Percentiles rank a stretch among this genome's conserved stretches.
Evolutionary conservation across 257 asterid genomes (phyloP).

Genomic region (Fraxinus quadrangulata): DNA sequence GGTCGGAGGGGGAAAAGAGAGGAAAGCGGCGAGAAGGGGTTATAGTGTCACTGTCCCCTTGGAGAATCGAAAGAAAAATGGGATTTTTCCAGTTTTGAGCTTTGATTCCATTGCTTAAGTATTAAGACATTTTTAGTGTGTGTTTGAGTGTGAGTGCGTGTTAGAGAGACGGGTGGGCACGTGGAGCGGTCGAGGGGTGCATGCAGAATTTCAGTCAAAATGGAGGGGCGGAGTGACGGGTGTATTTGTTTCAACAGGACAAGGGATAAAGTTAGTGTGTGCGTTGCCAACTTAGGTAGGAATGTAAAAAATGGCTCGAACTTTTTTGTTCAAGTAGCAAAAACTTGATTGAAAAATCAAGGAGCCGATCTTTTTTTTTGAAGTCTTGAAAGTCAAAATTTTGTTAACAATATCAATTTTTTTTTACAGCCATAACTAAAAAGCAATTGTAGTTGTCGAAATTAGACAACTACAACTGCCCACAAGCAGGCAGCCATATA

Average conservation of each 20-base stretch:
- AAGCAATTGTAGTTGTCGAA: no score
- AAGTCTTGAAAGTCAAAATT: no score
- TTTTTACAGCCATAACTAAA: no score
- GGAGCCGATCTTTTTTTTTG: no score
- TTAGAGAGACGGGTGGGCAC: background rate
- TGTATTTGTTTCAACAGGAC: background rate
- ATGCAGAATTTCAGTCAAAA: conserved; percentile 35
- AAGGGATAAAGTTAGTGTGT: background rate
- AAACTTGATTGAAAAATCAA: no score
- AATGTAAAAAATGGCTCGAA: no score
- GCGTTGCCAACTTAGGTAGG: no score
- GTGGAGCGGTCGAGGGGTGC: conserved; percentile 38
- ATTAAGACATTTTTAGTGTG: conserved; percentile 5
- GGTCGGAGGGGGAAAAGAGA: background rate
- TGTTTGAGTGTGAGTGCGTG: conserved; percentile 19
- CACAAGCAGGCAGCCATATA: no score
- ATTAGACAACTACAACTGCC: no score
- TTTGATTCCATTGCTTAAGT: conserved; percentile 7
- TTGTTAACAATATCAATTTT: no score
- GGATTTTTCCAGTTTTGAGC: conserved; percentile 1
- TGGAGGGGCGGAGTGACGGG: conserved; percentile 16
- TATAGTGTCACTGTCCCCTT: conserved; percentile 31
- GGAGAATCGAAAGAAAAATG: conserved; percentile 25
- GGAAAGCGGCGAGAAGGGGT: background rate
- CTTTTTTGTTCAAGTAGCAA: no score